Base-by-base conservation (phyloP, 805 yeast species). In the Metschnikowia cerradonensis region DNA sequence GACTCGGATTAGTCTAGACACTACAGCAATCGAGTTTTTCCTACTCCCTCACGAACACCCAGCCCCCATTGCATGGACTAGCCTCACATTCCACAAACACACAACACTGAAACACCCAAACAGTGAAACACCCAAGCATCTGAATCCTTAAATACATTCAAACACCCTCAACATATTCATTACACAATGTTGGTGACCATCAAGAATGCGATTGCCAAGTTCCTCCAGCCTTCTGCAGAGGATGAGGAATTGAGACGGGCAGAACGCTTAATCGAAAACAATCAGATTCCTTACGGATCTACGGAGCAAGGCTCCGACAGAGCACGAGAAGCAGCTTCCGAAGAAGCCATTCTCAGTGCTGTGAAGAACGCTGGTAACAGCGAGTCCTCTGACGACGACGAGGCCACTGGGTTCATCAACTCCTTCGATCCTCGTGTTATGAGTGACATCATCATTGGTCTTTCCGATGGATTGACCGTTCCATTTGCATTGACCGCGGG, bases 401-500 rank as follows among this genome's bases (percentile, higher is more conserved):
- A 47, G 30, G 31, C 34, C 15, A 11, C 30, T n/a, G 71, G 76
- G 4, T 60, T 82, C 35, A 74, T 84, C 53, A 77, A 76, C 36
- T 78, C 72, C 42, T 76, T 87, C 47, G 94, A 87, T 64, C 99
- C 99, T 8, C 82, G 99, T 66, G 91, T 91, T 23, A 88, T 92
- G 86, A 84, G 94, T 42, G 98, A 92, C 67, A 78, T 88, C 50
- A 90, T 92, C 58, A 92, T 92, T 63, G 99, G 99, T 4, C 79
- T 92, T 46, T 84, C 94, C 34, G 99, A 92, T 67, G 99, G 99
- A 4, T 78, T 92, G 57, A 92, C 98, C 0, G 99, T 92, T 38
- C 99, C 99, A n/a, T 92, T 92, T 76, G 99, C 99, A 1, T 78
- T 94, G 59, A 94, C 98, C 1, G 98, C 99, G 0, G 99, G 98